A percentile compares a stretch with the other conserved stretches of the same genome.
These are phyloP conservation scores for Clonostachys sp. DNA, from an alignment of 2,329 filamentous ascomycete genomes.

Conservation along the genomic window DNA sequence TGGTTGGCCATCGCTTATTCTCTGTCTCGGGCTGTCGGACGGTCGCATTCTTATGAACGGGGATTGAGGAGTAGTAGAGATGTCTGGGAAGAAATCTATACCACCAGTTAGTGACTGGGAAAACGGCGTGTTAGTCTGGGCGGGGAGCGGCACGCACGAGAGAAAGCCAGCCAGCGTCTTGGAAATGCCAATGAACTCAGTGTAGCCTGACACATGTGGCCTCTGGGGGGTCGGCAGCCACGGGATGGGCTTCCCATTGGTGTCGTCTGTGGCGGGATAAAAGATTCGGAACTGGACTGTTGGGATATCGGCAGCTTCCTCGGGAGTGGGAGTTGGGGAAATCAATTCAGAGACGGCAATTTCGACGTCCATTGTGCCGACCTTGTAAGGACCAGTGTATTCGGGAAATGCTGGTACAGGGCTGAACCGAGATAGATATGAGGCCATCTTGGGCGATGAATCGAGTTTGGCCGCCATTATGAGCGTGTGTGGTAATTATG, in stretches of 20 bases:
- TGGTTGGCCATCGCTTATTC: constrained; percentile 66
- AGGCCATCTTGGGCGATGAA: constrained; percentile 29
- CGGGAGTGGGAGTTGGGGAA: constrained; percentile 47
- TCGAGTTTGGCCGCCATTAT: too few species aligned
- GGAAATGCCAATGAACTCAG: constrained; percentile 67
- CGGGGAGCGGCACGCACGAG: constrained; percentile 41
- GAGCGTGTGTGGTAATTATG: too few species aligned
- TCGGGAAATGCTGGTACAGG: constrained; percentile 69
- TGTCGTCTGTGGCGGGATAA: constrained; percentile 61
- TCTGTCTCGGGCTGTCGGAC: constrained; percentile 45
- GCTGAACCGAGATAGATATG: constrained; percentile 52
- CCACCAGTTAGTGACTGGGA: neutral
- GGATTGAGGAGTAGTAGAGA: constrained; percentile 69
- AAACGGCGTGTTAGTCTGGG: neutral
- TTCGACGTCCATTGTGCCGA: constrained; percentile 78
- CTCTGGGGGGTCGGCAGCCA: constrained; percentile 79
- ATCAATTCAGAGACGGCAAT: constrained; percentile 61
- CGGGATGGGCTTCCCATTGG: constrained; percentile 54
- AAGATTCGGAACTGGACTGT: constrained; percentile 80
- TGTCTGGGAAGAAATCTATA: constrained; percentile 63
- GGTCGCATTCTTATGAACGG: constrained; percentile 66
- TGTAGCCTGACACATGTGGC: constrained; percentile 70
- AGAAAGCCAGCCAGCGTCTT: constrained; percentile 52
- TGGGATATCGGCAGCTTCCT: constrained; percentile 51
- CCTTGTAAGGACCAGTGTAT: constrained; percentile 73